These are phyloP conservation scores for Pichia exigua DNA, from an alignment of 805 yeast genomes.

Conservation along the genomic window DNA sequence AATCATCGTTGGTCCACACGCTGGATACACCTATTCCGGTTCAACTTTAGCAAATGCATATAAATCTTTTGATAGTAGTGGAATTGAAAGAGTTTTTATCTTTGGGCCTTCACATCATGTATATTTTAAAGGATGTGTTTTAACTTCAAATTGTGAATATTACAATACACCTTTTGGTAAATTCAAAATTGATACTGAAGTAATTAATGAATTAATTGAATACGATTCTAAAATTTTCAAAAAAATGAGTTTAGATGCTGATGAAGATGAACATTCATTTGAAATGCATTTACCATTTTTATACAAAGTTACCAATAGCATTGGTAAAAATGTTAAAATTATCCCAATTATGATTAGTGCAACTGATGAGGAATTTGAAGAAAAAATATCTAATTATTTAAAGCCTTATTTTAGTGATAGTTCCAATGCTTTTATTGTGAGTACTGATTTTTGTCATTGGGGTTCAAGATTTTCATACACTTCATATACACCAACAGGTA, in stretches of 20 bases:
- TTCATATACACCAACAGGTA: constrained; percentile 36
- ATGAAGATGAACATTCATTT: constrained; percentile 83
- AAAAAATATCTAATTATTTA: constrained; percentile 40
- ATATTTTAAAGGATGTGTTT: constrained; percentile 56
- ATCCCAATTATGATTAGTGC: constrained; percentile 80
- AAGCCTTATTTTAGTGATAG: constrained; percentile 46
- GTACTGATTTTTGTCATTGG: constrained; percentile 97
- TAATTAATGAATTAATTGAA: constrained; percentile 30
- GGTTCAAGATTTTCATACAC: constrained; percentile 58
- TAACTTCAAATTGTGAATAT: constrained; percentile 41
- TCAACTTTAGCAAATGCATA: constrained; percentile 70
- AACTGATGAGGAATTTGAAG: constrained; percentile 38
- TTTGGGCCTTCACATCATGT: constrained; percentile 93
- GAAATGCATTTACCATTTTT: constrained; percentile 91
- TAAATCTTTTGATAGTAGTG: constrained; percentile 53
- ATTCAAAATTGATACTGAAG: constrained; percentile 53
- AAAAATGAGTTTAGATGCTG: constrained; percentile 51
- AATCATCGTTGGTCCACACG: constrained; percentile 68
- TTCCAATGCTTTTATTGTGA: constrained; percentile 62
- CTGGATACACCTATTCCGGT: constrained; percentile 86
- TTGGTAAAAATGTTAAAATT: constrained; percentile 30
- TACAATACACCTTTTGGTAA: constrained; percentile 83
- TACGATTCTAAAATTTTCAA: constrained; percentile 36
- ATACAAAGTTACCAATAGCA: constrained; percentile 36
- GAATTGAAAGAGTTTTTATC: constrained; percentile 58